A percentile compares a stretch with the other conserved stretches of the same genome.
Conservation (phyloP, 768 basidiomycete species). For the Amanita brunnescens region DNA sequence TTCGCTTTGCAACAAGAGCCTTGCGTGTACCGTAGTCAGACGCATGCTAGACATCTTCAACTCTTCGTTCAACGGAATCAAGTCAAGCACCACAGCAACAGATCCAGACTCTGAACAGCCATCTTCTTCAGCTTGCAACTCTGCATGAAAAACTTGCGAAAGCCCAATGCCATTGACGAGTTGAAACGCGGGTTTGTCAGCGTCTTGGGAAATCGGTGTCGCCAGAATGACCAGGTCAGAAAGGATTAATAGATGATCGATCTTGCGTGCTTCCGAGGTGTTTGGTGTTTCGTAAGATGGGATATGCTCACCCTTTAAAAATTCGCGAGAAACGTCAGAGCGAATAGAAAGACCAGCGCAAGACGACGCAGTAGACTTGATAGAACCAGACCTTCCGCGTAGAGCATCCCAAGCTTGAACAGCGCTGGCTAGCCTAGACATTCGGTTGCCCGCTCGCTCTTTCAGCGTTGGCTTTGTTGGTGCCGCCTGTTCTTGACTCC, state of each 20-base stretch:
- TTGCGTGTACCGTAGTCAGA: constrained; percentile 1
- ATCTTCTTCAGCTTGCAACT: not conserved
- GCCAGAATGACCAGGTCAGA: constrained; percentile 63
- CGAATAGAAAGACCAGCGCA: constrained; percentile 4
- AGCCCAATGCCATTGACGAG: constrained; percentile 29
- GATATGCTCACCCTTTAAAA: not conserved
- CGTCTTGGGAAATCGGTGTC: constrained; percentile 18
- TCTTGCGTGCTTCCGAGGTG: not conserved
- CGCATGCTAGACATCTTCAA: constrained; percentile 3
- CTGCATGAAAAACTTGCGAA: constrained; percentile 35
- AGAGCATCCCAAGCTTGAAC: constrained; percentile 34
- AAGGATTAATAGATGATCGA: constrained; percentile 39
- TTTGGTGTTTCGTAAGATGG: not conserved
- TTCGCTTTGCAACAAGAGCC: not conserved
- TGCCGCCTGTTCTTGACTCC: not conserved
- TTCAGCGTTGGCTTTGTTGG: not conserved
- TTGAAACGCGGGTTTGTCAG: constrained; percentile 15
- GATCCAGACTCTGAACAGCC: constrained; percentile 2
- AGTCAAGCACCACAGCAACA: constrained; percentile 1
- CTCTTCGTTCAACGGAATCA: constrained; percentile 2
- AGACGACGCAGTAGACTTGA: constrained; percentile 22
- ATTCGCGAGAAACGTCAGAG: constrained; percentile 1
- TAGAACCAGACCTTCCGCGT: constrained; percentile 35
- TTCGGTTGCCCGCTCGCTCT: constrained; percentile 12
- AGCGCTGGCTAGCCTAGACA: constrained; percentile 29